These are phyloP conservation scores for Paxillus rubicundulus DNA, from an alignment of 768 basidiomycete genomes.

Conservation along the genomic window DNA sequence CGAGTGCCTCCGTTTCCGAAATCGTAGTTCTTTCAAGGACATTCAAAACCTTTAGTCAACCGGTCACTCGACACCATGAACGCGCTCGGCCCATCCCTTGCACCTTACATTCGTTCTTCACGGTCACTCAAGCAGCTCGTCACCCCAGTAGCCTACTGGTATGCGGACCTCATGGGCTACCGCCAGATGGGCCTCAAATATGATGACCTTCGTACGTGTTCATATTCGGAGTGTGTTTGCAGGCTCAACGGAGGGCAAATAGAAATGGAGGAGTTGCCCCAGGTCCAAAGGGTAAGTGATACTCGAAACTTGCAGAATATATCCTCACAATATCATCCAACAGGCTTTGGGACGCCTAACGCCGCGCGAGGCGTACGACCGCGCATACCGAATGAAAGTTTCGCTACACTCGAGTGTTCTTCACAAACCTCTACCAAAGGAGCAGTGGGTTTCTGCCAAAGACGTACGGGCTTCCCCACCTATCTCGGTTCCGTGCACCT, in stretches of 20 bases:
- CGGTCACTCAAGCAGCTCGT: constrained; percentile 65
- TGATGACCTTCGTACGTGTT: constrained; percentile 85
- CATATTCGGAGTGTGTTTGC: constrained; percentile 1
- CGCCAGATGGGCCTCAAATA: constrained; percentile 86
- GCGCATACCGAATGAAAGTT: constrained; percentile 84
- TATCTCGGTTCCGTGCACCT: constrained; percentile 4
- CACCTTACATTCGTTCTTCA: constrained; percentile 69
- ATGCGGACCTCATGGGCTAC: constrained; percentile 78
- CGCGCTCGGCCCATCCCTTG: constrained; percentile 70
- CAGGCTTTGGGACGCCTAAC: constrained; percentile 86
- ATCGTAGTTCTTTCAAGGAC: neutral
- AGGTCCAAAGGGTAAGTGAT: constrained; percentile 70
- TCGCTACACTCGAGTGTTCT: constrained; percentile 72
- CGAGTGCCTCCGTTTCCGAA: constrained; percentile 22
- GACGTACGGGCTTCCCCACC: constrained; percentile 56
- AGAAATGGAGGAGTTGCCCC: constrained; percentile 76
- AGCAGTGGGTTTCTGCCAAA: constrained; percentile 70
- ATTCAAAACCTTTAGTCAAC: constrained; percentile 18
- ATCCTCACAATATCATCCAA: constrained; percentile 1
- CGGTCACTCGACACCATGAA: constrained; percentile 32
- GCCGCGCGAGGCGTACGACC: constrained; percentile 80
- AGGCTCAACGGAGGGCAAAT: neutral
- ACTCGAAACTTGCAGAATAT: neutral
- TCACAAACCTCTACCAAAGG: constrained; percentile 78
- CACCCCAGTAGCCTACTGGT: constrained; percentile 80